phyloP scores from a whole-genome alignment of 176 grass and related monocot genomes.

The Elymus sibiricus region DNA sequence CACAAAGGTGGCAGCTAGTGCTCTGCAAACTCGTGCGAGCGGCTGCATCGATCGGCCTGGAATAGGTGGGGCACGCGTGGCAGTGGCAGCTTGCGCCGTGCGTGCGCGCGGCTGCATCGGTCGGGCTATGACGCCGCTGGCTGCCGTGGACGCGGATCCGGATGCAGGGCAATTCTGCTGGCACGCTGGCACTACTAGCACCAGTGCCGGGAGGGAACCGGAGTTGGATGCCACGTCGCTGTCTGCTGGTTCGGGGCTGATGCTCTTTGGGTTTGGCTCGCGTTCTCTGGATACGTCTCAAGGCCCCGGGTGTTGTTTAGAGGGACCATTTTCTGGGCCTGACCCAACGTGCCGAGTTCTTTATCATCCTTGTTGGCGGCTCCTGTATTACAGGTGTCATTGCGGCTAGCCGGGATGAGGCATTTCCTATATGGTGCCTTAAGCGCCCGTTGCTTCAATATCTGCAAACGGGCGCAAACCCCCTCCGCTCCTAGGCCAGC shows the following conservation, averaged over 20 bases:
- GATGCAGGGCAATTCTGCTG: neutral
- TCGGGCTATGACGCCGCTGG: constrained; percentile 1
- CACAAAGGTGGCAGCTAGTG: neutral
- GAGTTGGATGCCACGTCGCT: neutral
- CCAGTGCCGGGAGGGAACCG: neutral
- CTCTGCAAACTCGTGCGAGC: neutral
- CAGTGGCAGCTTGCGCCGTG: neutral
- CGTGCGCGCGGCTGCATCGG: neutral
- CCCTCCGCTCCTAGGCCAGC: too few species aligned
- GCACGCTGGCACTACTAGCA: neutral
- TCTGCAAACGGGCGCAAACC: too few species aligned
- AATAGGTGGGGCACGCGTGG: too few species aligned
- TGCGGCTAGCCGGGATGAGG: too few species aligned
- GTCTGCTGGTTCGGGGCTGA: neutral
- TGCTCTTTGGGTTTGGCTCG: neutral
- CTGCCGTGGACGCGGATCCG: neutral
- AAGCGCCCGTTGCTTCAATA: too few species aligned
- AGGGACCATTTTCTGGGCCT: neutral
- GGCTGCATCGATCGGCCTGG: constrained; percentile 7
- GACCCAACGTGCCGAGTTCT: neutral
- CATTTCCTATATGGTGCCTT: too few species aligned
- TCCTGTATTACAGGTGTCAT: neutral
- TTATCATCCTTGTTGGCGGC: neutral
- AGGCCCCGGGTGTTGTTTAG: too few species aligned
- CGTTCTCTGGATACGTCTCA: neutral